phyloP scores from a whole-genome alignment of 2,329 filamentous ascomycete species.

The Escovopsis sp. region DNA sequence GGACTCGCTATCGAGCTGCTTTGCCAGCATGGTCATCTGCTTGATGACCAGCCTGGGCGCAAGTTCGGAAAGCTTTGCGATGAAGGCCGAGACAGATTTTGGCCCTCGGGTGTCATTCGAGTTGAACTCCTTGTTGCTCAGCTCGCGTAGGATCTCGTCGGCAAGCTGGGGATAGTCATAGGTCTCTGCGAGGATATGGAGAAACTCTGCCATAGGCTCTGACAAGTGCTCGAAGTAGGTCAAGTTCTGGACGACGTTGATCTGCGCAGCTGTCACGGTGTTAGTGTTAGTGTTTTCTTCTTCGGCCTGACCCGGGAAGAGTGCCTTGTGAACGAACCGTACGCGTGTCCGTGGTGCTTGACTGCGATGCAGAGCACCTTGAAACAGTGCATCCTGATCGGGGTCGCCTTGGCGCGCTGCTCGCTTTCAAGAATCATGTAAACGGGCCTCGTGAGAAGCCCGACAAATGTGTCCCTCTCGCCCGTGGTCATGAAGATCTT shows the following conservation, averaged over 20 bases:
- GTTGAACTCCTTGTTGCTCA: conserved; percentile 97
- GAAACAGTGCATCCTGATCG: conserved; percentile 92
- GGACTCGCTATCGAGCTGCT: conserved; percentile 90
- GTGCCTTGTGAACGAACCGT: conserved; percentile 43
- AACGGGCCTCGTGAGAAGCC: conserved; percentile 78
- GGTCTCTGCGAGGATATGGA: conserved; percentile 90
- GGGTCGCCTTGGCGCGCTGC: conserved; percentile 72
- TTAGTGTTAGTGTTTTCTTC: conserved; percentile 17
- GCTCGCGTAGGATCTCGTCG: conserved; percentile 83
- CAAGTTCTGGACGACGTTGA: conserved; percentile 91
- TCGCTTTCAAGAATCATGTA: conserved; percentile 94
- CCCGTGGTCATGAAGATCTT: conserved; percentile 94
- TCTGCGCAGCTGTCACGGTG: conserved; percentile 60
- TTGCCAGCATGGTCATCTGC: conserved; percentile 90
- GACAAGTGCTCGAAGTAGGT: conserved; percentile 99
- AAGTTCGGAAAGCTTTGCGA: conserved; percentile 84
- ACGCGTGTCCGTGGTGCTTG: conserved; percentile 94
- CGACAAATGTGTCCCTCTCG: conserved; percentile 88
- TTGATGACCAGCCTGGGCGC: conserved; percentile 87
- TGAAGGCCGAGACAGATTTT: conserved; percentile 89
- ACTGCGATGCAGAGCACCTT: conserved; percentile 93
- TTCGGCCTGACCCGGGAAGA: background rate
- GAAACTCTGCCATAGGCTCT: conserved; percentile 95
- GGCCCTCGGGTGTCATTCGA: conserved; percentile 90
- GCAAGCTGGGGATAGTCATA: conserved; percentile 94